Evolutionary conservation across 306 rosid genomes (phyloP).

Genomic region (Heteromeles arbutifolia): DNA sequence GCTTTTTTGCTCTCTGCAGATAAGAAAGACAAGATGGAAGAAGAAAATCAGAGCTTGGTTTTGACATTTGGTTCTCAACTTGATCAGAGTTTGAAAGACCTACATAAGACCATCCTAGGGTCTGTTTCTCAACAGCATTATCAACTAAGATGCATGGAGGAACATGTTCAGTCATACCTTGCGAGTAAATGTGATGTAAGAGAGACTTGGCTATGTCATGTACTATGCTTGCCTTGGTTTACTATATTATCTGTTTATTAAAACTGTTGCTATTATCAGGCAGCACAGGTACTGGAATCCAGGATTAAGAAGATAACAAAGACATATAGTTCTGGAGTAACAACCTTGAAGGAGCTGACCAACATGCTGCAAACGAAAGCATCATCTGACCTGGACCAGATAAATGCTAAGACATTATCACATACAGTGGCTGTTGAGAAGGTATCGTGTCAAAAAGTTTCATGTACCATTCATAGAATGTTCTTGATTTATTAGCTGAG

Average conservation of each 20-base stretch:
- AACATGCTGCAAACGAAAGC: slow-evolving; percentile 55
- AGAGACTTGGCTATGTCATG: slow-evolving; percentile 10
- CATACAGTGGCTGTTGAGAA: slow-evolving; percentile 57
- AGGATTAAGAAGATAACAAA: slow-evolving; percentile 60
- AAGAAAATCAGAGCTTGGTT: slow-evolving; percentile 56
- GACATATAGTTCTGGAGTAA: slow-evolving; percentile 60
- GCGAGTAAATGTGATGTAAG: slow-evolving; percentile 77
- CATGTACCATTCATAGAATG: not conserved
- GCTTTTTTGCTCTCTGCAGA: slow-evolving; percentile 32
- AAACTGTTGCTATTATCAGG: slow-evolving; percentile 34
- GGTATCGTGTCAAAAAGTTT: slow-evolving; percentile 22
- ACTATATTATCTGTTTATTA: slow-evolving; percentile 11
- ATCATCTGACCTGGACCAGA: slow-evolving; percentile 63
- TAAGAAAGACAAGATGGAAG: slow-evolving; percentile 63
- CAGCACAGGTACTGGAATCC: slow-evolving; percentile 58
- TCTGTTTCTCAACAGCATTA: slow-evolving; percentile 74
- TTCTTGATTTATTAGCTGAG: not conserved
- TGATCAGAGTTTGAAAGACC: slow-evolving; percentile 52
- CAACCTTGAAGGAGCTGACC: slow-evolving; percentile 51
- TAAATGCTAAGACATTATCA: slow-evolving; percentile 42
- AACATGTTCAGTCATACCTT: slow-evolving; percentile 46
- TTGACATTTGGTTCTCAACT: slow-evolving; percentile 64
- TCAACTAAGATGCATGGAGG: slow-evolving; percentile 73
- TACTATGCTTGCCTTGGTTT: slow-evolving; percentile 1
- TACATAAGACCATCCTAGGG: slow-evolving; percentile 56